A percentile compares a stretch with the other conserved stretches of the same genome.
These are phyloP conservation scores for Diaporthe humulicola DNA, from an alignment of 2,329 filamentous ascomycete genomes.

Conservation along the genomic window DNA sequence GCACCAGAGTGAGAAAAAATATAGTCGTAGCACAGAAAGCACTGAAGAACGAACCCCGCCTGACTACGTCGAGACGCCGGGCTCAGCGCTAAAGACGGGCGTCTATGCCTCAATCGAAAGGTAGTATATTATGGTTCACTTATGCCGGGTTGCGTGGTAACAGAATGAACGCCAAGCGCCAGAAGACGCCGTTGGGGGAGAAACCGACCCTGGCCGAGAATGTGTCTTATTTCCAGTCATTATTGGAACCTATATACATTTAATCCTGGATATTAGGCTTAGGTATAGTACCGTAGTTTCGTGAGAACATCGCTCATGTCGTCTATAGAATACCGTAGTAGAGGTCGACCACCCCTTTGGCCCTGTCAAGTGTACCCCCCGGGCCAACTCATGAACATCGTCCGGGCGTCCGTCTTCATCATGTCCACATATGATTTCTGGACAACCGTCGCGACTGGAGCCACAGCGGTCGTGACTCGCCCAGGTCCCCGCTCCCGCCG, in stretches of 20 bases:
- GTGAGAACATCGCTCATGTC: slow-evolving; percentile 24
- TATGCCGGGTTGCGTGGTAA: background rate
- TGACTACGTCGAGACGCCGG: slow-evolving; percentile 8
- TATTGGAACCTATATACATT: slow-evolving; percentile 7
- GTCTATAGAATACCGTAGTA: background rate
- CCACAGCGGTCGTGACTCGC: slow-evolving; percentile 59
- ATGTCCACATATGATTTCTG: slow-evolving; percentile 64
- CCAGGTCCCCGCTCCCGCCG: slow-evolving; percentile 35
- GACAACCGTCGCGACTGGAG: slow-evolving; percentile 65
- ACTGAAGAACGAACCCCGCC: too few relatives aligned
- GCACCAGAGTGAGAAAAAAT: too few relatives aligned
- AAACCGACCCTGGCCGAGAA: background rate
- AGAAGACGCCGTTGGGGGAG: slow-evolving; percentile 1
- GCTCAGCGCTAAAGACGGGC: background rate
- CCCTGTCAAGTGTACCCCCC: background rate
- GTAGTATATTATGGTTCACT: background rate
- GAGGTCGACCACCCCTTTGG: background rate
- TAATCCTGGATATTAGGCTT: slow-evolving; percentile 3
- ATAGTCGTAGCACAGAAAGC: too few relatives aligned
- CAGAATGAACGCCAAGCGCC: background rate
- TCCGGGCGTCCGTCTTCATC: slow-evolving; percentile 35
- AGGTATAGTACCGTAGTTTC: slow-evolving; percentile 4
- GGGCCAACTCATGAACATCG: background rate
- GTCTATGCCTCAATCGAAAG: background rate
- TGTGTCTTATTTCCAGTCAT: slow-evolving; percentile 11